Base-by-base conservation (phyloP, 192 early-diverging fungal species). In the Podila epigama region DNA sequence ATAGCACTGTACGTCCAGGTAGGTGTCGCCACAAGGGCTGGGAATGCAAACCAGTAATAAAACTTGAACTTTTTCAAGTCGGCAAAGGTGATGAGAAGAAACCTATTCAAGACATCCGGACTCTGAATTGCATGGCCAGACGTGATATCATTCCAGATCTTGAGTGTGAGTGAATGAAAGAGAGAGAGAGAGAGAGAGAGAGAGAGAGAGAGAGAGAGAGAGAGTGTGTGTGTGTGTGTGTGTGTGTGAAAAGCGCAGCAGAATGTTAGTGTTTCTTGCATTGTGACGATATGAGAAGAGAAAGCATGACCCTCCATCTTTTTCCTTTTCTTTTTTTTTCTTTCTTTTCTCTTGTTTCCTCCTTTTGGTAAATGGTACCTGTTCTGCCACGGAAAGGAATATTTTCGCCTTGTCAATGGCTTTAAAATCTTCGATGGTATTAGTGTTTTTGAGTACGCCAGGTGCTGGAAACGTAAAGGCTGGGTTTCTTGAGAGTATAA, bases 1-100 rank as follows among this genome's bases (percentile, higher is more conserved):
- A 75, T 63, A 12, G 84, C 70, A 39, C 50, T 79, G 4, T 87
- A 42, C 7, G 83, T 67, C 63, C 79, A 88, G 9, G 94, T 86
- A 12, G 83, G 86, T 15, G 91, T 82, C 0, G 92, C 86, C 28
- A 91, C 75, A 15, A 98, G 73, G 0, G 94, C 95, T 1, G 97
- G 97, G 72, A 97, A 97, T 6, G 89, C 92, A 65, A 95, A 96
- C 96, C 95, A 96, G 75, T 96, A 97, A 73, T 91, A 93, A 72
- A 94, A 99, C 67, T 87, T 91, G 86, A 94, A 97, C 75, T 94
- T 94, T 72, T 99, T 99, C 60, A 99, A 70, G 78, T 99, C 96
- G 1, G 96, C 95, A 84, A 96, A 98, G n/a, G 96, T 91, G 16
- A 98, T 51, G 31, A 97, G 69, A 13, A 92, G 58, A 70, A 98